phyloP scores from a whole-genome alignment of 1,139 yeast species.

The Meyerozyma elateridarum region DNA sequence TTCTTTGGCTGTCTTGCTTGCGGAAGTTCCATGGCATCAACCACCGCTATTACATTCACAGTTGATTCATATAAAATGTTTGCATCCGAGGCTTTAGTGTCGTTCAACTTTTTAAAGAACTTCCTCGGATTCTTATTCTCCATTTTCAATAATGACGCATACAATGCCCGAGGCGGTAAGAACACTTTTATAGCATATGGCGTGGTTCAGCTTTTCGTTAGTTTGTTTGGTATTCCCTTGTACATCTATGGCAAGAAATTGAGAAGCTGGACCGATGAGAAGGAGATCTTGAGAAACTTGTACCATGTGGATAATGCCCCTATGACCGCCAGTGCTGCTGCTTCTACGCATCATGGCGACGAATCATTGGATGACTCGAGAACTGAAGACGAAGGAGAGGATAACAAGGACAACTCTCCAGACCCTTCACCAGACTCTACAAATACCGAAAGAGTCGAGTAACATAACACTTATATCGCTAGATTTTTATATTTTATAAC shows the following conservation, averaged over 20 bases:
- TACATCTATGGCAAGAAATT: conserved; percentile 52
- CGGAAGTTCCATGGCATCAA: conserved; percentile 58
- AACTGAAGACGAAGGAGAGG: neutral
- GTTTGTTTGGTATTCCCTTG: conserved; percentile 48
- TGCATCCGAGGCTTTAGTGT: conserved; percentile 57
- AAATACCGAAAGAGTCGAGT: neutral
- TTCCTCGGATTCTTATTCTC: conserved; percentile 54
- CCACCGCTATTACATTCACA: conserved; percentile 57
- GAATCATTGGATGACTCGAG: neutral
- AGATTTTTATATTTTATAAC: too few relatives aligned
- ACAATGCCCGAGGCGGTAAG: conserved; percentile 38
- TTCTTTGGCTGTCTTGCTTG: conserved; percentile 54
- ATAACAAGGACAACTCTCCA: neutral
- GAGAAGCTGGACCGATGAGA: conserved; percentile 49
- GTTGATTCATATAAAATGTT: conserved; percentile 56
- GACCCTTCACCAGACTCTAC: conserved; percentile 1
- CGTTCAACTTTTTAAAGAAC: conserved; percentile 52
- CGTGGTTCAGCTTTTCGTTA: conserved; percentile 43
- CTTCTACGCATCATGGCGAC: neutral
- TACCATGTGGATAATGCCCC: conserved; percentile 25
- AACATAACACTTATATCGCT: too few relatives aligned
- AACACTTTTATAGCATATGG: conserved; percentile 52
- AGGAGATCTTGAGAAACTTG: conserved; percentile 30
- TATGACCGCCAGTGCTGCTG: conserved; percentile 4
- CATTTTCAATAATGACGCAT: conserved; percentile 48